phyloP scores from a whole-genome alignment of 192 early-diverging fungal species.

The Coemansia sp. region DNA sequence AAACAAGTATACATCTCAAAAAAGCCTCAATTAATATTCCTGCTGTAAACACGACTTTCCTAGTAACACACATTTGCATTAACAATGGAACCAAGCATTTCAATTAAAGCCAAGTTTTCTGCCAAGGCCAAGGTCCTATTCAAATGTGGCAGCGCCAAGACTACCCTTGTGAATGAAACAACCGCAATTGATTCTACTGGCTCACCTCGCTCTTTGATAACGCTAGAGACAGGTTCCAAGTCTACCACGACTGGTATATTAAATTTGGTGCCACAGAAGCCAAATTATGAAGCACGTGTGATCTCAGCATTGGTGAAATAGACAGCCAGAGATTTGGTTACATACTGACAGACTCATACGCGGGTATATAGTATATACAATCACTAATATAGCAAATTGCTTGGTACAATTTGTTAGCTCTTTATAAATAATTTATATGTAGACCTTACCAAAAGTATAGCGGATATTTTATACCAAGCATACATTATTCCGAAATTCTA shows the following conservation, averaged over 20 bases:
- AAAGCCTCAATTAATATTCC: not conserved
- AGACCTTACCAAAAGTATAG: not conserved
- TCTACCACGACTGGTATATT: not conserved
- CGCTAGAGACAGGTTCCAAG: slow-evolving; percentile 1
- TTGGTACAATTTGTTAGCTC: no score
- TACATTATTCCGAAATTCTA: no score
- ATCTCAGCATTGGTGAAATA: slow-evolving; percentile 23
- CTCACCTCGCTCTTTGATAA: slow-evolving; percentile 17
- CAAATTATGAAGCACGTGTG: slow-evolving; percentile 27
- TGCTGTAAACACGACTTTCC: not conserved
- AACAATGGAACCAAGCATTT: slow-evolving; percentile 4
- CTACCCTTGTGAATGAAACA: not conserved
- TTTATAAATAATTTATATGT: no score
- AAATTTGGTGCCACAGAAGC: not conserved
- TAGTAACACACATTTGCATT: not conserved
- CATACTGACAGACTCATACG: not conserved
- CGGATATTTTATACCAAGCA: not conserved
- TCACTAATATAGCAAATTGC: no score
- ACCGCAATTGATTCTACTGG: not conserved
- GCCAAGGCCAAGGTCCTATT: slow-evolving; percentile 3
- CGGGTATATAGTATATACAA: not conserved
- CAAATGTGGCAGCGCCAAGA: not conserved
- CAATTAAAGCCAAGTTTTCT: slow-evolving; percentile 4
- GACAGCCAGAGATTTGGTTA: not conserved
- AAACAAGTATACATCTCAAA: not conserved